phyloP scores from a whole-genome alignment of 78 protist species.

The Dictyostelium capitatum region DNA sequence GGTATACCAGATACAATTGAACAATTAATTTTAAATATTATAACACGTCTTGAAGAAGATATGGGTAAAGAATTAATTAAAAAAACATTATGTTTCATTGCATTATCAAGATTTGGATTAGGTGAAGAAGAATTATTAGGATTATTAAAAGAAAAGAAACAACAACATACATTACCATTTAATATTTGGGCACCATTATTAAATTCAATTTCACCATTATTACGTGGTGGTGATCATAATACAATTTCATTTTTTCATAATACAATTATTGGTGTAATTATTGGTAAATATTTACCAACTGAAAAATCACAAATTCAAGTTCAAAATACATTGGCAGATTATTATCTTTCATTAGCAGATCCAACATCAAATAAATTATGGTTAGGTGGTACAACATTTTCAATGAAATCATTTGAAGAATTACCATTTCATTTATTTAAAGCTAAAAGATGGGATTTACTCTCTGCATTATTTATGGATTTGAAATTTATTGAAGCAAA shows the following conservation, averaged over 20 bases:
- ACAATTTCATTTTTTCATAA: constrained; percentile 49
- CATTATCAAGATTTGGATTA: constrained; percentile 45
- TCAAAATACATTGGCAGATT: constrained; percentile 38
- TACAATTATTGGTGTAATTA: constrained; percentile 31
- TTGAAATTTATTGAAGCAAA: constrained; percentile 48
- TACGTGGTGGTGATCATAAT: neutral
- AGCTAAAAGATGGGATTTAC: constrained; percentile 51
- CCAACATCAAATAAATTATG: neutral
- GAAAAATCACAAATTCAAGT: constrained; percentile 32
- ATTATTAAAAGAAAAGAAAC: constrained; percentile 35
- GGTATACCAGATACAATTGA: constrained; percentile 65
- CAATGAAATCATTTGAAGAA: constrained; percentile 40
- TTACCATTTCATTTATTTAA: constrained; percentile 55
- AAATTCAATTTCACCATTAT: neutral
- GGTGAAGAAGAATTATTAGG: constrained; percentile 36
- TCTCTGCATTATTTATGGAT: constrained; percentile 38
- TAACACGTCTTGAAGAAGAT: constrained; percentile 54
- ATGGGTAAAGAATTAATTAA: constrained; percentile 60
- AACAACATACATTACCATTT: constrained; percentile 34
- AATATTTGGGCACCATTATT: constrained; percentile 66
- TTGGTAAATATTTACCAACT: constrained; percentile 38
- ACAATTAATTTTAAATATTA: constrained; percentile 17
- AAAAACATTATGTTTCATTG: constrained; percentile 65
- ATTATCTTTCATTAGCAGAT: constrained; percentile 18
- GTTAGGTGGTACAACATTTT: neutral